Base-by-base conservation (phyloP, 1,284 basidiomycete species). In the Phylloboletellus chloephorus region DNA sequence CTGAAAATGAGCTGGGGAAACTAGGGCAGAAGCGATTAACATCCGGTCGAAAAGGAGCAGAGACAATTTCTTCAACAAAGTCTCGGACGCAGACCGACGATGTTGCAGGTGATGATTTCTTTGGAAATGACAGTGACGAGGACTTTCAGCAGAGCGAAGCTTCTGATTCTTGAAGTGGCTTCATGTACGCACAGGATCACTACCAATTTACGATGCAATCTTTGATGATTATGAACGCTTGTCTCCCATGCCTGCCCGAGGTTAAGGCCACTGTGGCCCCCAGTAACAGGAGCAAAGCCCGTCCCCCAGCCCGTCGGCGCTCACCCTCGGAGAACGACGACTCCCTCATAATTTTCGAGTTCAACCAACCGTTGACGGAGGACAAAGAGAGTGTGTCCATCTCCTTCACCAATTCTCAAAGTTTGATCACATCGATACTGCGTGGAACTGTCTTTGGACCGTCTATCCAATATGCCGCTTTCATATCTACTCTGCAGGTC, bases 1-100 rank as follows among this genome's bases (percentile, higher is more conserved):
- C 88, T 4, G 88, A 90, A 58, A 53, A 71, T 29, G 63, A 67
- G 8, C 38, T 54, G n/a, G 50, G 52, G 48, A 51, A 44, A 15
- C 15, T 22, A 34, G 50, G 45, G 41, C 52, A 42, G 13, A 49
- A 40, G 37, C 50, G 34, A 17, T 31, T 16, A 13, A 41, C 37
- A 19, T 42, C 44, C 15, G 4, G 40, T 16, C 38, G 34, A 20
- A 41, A 34, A 25, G 30, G 30, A 25, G 19, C 25, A 16, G 13
- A 41, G 4, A 7, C 9, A 25, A 24, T 20, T 24, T 33, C 46
- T 29, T 29, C 46, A 17, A 35, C 11, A 23, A 49, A 48, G 21
- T n/a, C 28, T 31, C 37, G 9, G 13, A 38, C 37, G 25, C 39
- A 24, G 24, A 37, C 39, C 7, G 50, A 52, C n/a, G 52, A 42